These are phyloP conservation scores for Epichloe brachyelytri DNA, from an alignment of 2,329 filamentous ascomycete species.

Conservation along the genomic window DNA sequence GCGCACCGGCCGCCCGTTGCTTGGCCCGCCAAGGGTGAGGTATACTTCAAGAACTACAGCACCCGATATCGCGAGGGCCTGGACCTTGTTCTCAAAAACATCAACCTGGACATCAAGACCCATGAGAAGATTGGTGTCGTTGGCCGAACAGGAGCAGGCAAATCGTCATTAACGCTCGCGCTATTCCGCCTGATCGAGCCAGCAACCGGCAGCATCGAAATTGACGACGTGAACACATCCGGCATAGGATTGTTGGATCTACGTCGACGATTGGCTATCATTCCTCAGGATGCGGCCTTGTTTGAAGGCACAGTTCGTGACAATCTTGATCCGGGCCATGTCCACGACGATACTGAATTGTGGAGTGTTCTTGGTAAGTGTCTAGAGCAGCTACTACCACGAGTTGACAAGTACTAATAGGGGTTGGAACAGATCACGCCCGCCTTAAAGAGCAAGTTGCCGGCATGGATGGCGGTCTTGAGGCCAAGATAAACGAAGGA, in stretches of 20 bases:
- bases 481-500: constrained; percentile 86
- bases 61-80: constrained; percentile 82
- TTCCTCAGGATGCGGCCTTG: constrained; percentile 91
- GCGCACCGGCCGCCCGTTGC: constrained; percentile 75
- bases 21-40: constrained; percentile 82
- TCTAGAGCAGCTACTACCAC: constrained; percentile 2
- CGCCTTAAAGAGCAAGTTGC: constrained; percentile 82
- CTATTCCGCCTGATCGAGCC: constrained; percentile 95
- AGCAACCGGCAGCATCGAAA: constrained; percentile 67
- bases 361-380: constrained; percentile 85
- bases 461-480: constrained; percentile 77
- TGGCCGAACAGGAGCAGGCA: constrained; percentile 88
- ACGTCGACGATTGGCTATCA: constrained; percentile 81
- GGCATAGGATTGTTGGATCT: constrained; percentile 83
- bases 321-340: constrained; percentile 88
- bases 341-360: constrained; percentile 91
- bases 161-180: constrained; percentile 83
- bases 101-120: constrained; percentile 84
- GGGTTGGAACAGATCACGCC: constrained; percentile 58
- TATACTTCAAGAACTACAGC: constrained; percentile 88
- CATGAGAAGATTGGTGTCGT: constrained; percentile 98
- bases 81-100: constrained; percentile 84
- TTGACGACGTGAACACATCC: constrained; percentile 81
- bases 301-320: constrained; percentile 90
- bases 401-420: background rate